Conservation (phyloP, 2,329 filamentous ascomycete species). For the Incumbomyces lentus region DNA sequence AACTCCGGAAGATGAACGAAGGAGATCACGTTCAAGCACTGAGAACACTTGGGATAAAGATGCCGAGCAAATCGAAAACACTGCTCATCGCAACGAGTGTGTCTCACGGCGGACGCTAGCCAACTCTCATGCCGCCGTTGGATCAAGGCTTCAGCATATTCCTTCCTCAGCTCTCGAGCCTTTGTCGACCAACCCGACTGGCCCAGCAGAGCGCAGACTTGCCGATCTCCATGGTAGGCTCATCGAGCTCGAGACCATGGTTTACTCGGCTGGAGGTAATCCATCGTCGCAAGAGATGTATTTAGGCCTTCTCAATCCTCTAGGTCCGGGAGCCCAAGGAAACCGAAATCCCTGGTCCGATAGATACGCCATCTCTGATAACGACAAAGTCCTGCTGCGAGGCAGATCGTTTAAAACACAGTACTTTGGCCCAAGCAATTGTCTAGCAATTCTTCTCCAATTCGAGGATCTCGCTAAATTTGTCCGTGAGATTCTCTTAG, state of each 20-base stretch:
- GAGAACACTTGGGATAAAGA: constrained; percentile 15
- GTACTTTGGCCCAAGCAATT: constrained; percentile 20
- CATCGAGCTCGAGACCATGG: constrained; percentile 12
- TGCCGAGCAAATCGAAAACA: constrained; percentile 14
- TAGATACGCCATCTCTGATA: constrained; percentile 10
- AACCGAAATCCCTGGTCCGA: constrained; percentile 4
- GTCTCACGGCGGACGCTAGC: background rate
- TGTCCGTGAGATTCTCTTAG: constrained; percentile 16
- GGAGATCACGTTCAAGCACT: constrained; percentile 1
- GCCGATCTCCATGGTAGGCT: constrained; percentile 14
- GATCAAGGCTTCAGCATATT: background rate
- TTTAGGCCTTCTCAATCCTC: constrained; percentile 9
- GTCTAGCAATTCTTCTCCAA: constrained; percentile 17
- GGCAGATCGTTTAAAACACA: constrained; percentile 20
- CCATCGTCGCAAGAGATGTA: constrained; percentile 10
- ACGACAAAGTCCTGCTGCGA: constrained; percentile 17
- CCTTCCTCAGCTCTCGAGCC: background rate
- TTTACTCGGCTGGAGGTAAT: constrained; percentile 10
- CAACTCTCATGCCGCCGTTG: constrained; percentile 2
- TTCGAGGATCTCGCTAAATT: constrained; percentile 20
- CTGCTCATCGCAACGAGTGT: constrained; percentile 10
- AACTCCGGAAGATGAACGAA: constrained; percentile 9
- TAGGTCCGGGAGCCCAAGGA: background rate
- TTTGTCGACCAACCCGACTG: background rate
- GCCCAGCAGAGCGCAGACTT: constrained; percentile 3